Conservation (phyloP, 2,329 filamentous ascomycete genomes). For the Gaeumannomyces tritici region DNA sequence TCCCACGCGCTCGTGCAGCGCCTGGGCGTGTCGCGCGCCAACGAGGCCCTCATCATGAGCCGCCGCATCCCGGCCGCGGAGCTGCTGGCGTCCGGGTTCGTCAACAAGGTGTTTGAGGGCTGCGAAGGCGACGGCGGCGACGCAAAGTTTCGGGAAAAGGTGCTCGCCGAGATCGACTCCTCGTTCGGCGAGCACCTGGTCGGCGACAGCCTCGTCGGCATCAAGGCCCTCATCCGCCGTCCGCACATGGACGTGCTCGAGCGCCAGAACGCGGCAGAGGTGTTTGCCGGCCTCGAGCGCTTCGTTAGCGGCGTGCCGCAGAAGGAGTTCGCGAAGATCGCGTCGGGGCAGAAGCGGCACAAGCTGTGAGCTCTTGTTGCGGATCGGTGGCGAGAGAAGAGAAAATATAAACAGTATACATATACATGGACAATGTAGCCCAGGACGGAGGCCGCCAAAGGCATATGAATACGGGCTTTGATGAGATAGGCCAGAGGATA, state of each 20-base stretch:
- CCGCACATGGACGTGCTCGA: constrained; percentile 52
- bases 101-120: constrained; percentile 69
- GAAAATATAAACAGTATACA: too few species aligned
- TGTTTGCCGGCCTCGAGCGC: constrained; percentile 60
- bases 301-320: constrained; percentile 77
- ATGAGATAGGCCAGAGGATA: not conserved
- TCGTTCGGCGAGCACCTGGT: constrained; percentile 71
- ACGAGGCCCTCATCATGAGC: constrained; percentile 89
- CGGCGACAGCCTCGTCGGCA: constrained; percentile 66
- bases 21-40: constrained; percentile 71
- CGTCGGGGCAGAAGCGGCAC: constrained; percentile 83
- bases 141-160: constrained; percentile 58
- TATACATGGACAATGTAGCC: not conserved
- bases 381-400: too few species aligned
- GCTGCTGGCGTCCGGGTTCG: constrained; percentile 67
- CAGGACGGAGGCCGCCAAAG: not conserved
- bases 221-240: constrained; percentile 73
- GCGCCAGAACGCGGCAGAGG: constrained; percentile 7
- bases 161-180: constrained; percentile 74
- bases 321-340: constrained; percentile 78
- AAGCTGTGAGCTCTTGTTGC: constrained; percentile 53
- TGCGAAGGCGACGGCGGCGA: constrained; percentile 51
- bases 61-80: constrained; percentile 66
- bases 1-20: constrained; percentile 70
- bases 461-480: not conserved